A percentile compares a stretch with the other conserved stretches of the same genome.
Evolutionary conservation across 495 filamentous ascomycete species (phyloP).

Genomic region (Penicillium coffeae): DNA sequence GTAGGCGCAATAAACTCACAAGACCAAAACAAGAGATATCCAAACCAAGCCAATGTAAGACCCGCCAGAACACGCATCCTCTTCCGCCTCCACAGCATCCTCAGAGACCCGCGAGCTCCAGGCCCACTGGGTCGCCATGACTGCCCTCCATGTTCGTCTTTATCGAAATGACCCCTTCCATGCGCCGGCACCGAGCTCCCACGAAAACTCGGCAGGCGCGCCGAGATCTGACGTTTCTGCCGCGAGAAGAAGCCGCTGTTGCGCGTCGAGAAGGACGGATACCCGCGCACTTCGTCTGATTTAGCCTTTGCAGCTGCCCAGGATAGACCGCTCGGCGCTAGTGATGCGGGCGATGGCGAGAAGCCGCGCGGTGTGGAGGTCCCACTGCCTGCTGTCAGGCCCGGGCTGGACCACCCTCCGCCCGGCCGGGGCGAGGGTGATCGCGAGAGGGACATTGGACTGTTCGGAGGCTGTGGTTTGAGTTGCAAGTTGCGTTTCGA

Average conservation of each 20-base stretch:
- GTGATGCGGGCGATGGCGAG: constrained; percentile 19
- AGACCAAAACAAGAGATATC: constrained; percentile 60
- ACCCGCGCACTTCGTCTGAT: constrained; percentile 68
- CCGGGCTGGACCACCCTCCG: constrained; percentile 85
- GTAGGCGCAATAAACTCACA: constrained; percentile 46
- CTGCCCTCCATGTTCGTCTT: constrained; percentile 66
- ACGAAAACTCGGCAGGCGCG: constrained; percentile 67
- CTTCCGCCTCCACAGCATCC: constrained; percentile 43
- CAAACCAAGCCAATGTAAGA: constrained; percentile 56
- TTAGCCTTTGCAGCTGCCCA: constrained; percentile 80
- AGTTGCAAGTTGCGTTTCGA: no score
- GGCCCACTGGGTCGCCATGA: constrained; percentile 27
- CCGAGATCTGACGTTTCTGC: constrained; percentile 70
- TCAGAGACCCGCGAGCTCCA: constrained; percentile 30
- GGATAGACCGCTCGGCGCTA: constrained; percentile 47
- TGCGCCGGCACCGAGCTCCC: constrained; percentile 23
- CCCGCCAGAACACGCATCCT: constrained; percentile 58
- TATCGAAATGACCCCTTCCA: constrained; percentile 60
- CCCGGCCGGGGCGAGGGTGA: constrained; percentile 77
- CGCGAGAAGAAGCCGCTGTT: constrained; percentile 80
- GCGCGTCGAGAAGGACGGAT: constrained; percentile 75
- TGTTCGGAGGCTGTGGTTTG: no score
- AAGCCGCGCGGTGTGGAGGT: constrained; percentile 61
- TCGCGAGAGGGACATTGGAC: constrained; percentile 74
- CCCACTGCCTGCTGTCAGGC: constrained; percentile 66